Percentiles rank a stretch among this genome's conserved stretches.
phyloP scores from a whole-genome alignment of 768 basidiomycete genomes.

The Rhodotorula paludigena region DNA sequence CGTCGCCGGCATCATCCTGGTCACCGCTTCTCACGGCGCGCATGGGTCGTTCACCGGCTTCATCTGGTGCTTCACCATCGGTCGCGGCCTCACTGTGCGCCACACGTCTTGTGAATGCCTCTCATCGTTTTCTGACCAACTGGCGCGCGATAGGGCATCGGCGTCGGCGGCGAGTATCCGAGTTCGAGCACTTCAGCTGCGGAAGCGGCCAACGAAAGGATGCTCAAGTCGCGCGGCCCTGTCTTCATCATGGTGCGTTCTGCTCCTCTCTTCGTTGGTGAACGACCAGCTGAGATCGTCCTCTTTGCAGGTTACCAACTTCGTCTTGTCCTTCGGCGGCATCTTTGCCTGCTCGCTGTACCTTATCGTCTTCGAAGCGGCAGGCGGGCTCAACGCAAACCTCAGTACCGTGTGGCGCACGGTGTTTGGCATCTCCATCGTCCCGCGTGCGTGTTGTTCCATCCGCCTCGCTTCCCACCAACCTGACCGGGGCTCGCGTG shows the following conservation, averaged over 20 bases:
- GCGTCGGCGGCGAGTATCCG: conserved; percentile 55
- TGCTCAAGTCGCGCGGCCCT: conserved; percentile 59
- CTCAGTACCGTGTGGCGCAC: conserved; percentile 61
- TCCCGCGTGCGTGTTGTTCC: conserved; percentile 46
- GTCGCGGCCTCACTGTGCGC: conserved; percentile 58
- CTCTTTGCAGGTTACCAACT: conserved; percentile 21
- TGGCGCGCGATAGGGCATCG: conserved; percentile 1
- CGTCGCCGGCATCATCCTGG: conserved; percentile 63
- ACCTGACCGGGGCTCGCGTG: too few relatives aligned
- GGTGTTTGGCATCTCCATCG: conserved; percentile 24
- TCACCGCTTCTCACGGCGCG: conserved; percentile 63
- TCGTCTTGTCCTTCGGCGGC: conserved; percentile 57
- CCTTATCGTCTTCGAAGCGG: conserved; percentile 63
- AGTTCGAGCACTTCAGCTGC: conserved; percentile 65
- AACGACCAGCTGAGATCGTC: not conserved
- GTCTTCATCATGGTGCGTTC: conserved; percentile 63
- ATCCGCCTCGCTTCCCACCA: too few relatives aligned
- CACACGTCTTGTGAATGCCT: not conserved
- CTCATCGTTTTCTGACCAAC: not conserved
- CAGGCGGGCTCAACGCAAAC: conserved; percentile 56
- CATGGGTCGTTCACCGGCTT: conserved; percentile 58
- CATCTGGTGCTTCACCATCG: conserved; percentile 70
- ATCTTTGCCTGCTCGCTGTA: conserved; percentile 64
- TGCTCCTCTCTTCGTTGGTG: not conserved
- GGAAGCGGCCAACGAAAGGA: conserved; percentile 69